Conservation (phyloP, 1,139 yeast species). For the Taphrina wiesneri region DNA sequence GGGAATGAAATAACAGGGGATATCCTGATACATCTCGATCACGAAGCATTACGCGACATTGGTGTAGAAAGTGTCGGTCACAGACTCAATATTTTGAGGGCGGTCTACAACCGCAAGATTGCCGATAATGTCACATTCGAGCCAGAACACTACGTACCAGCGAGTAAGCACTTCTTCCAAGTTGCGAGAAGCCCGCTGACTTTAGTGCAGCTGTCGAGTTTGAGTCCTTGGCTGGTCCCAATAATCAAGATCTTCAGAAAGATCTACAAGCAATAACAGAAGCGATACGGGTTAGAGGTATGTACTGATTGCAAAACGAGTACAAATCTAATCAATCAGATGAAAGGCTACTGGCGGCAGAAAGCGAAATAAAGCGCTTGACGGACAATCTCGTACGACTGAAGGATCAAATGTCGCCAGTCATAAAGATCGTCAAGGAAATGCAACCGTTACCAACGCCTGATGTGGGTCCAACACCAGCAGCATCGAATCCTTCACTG, state of each 20-base stretch:
- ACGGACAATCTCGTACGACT: constrained; percentile 45
- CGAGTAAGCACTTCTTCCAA: neutral
- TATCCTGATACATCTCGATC: constrained; percentile 48
- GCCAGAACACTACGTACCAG: constrained; percentile 43
- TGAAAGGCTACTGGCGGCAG: constrained; percentile 46
- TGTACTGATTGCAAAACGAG: neutral
- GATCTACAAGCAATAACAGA: constrained; percentile 38
- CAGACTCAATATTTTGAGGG: constrained; percentile 47
- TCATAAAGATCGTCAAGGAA: constrained; percentile 49
- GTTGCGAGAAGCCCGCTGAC: neutral
- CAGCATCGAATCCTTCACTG: constrained; percentile 4
- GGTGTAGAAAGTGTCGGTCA: constrained; percentile 50
- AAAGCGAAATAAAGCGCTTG: constrained; percentile 46
- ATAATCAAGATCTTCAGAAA: constrained; percentile 25
- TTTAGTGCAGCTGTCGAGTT: constrained; percentile 5
- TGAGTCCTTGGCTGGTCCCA: constrained; percentile 3
- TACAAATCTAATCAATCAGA: constrained; percentile 41
- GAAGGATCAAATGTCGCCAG: constrained; percentile 49
- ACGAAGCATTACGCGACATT: constrained; percentile 48
- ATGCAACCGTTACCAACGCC: constrained; percentile 51
- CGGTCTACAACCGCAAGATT: constrained; percentile 45
- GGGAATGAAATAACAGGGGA: constrained; percentile 50
- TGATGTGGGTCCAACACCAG: constrained; percentile 39
- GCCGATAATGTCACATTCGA: constrained; percentile 44
- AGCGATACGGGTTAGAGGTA: constrained; percentile 39